A percentile compares a stretch with the other conserved stretches of the same genome.
Conservation (phyloP, 331 rosid species). For the Acacia pycnantha region DNA sequence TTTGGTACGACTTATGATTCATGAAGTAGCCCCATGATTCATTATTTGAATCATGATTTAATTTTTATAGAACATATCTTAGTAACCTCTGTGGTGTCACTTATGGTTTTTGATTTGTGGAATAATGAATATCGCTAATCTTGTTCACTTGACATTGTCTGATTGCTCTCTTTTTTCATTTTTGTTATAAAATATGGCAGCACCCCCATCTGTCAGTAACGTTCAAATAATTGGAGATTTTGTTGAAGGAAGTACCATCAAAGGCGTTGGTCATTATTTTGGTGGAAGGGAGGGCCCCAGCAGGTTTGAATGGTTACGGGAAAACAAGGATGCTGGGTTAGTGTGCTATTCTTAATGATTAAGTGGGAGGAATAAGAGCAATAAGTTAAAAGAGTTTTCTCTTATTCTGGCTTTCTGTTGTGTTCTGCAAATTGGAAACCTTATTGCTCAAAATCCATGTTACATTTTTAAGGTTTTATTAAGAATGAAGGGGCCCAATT, state of each 20-base stretch:
- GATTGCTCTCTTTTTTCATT: constrained; percentile 24
- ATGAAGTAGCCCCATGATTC: not conserved
- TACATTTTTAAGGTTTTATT: not conserved
- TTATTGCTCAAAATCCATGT: not conserved
- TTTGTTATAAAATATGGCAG: constrained; percentile 43
- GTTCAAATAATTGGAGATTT: constrained; percentile 80
- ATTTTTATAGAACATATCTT: not conserved
- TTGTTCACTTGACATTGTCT: constrained; percentile 20
- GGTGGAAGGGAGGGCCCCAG: constrained; percentile 99
- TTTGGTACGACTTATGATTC: not conserved
- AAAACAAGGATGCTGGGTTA: constrained; percentile 71
- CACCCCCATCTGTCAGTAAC: constrained; percentile 85
- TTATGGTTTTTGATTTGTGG: not conserved
- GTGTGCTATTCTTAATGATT: constrained; percentile 40
- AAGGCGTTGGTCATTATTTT: constrained; percentile 93
- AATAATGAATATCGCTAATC: not conserved
- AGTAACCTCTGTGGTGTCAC: not conserved
- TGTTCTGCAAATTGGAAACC: constrained; percentile 21
- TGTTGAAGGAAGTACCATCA: constrained; percentile 74
- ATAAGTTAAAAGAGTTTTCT: not conserved
- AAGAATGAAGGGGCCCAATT: not conserved
- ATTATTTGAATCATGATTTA: not conserved
- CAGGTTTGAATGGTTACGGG: constrained; percentile 93
- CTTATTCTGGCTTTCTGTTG: constrained; percentile 13
- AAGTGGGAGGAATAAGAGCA: not conserved